Base-by-base conservation (phyloP, 164 flowering plant genomes). In the Umbilicus rupestris region DNA sequence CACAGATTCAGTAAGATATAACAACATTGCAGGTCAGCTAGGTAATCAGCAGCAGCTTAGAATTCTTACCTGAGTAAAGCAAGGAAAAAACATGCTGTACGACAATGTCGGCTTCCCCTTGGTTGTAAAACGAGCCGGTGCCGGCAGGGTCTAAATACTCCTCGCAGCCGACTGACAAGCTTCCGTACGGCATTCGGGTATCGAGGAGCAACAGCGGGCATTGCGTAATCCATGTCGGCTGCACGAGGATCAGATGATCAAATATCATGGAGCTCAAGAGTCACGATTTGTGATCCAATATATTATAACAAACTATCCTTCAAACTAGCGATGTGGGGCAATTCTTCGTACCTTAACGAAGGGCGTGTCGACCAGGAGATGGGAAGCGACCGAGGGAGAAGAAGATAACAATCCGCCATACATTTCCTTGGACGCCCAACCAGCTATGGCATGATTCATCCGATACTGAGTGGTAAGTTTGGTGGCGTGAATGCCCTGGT, bases 361-460 rank as follows among this genome's bases (percentile, higher is more conserved):
- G 62, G 96, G 88, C 75, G 95, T 80, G 82, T 92, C 92, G 11
- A 84, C 82, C 63, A 90, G 96, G 75, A 88, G 89, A 81, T 88
- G 96, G 69, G 89, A 78, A 30, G 84, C 73, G 26, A 87, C 96
- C 49, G 79, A 75, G 8, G 83, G 66, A 16, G 96, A 83, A 29
- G 98, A 88, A 70, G 74, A 74, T 73, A 90, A 73, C 33, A 73
- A 68, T 67, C 93, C 95, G 68, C 76, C 82, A 71, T 92, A 92
- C 98, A 92, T 90, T 77, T 92, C 96, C 78, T 88, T 92, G 31
- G 98, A 92, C 68, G 89, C 96, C 98, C 98, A 92, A 60, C 87
- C 80, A 28, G 96, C 87, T 35, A 92, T 92, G 62, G 89, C 87
- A 76, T 90, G 87, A 74, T 92, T 85, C 98, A 92, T 92, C 28